Evolutionary conservation across 768 basidiomycete genomes (phyloP), one percentile per base, ranked within the genome.

Genomic region (Gloeopeniophorella convolvens): DNA sequence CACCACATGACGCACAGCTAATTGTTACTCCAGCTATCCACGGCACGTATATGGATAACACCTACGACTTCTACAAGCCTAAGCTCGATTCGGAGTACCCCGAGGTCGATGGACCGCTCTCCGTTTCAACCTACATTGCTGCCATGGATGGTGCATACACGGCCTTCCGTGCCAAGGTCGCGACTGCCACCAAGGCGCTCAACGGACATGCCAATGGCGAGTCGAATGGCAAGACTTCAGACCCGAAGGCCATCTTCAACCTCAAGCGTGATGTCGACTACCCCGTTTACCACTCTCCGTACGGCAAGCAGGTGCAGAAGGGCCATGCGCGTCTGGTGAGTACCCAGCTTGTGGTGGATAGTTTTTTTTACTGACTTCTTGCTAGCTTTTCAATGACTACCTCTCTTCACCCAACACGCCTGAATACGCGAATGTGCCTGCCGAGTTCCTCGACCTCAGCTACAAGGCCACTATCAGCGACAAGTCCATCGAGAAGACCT

Each of bases 11-110:
- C 11, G 11, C 20, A 5, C 39, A 26, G 35, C 35, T 57, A 45
- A 57, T 44, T 40, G 35, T 36, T 20, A 16, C 26, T 6, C 21
- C 32, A 98, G 95, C 95, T 60, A 78, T 92, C 58, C 96, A 97
- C 69, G 95, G 94, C 21, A 91, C 83, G 43, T 89, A 93, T 74
- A 97, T 98, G 88, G 85, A 86, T 55, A 95, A 99, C 74, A 90
- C 85, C 0, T 97, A 95, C 69, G 96, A 99, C 71, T 98, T 97
- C 69, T 99, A 96, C 84, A 99, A 99, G 75, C 96, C 96, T 41
- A 84, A 90, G 60, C 82, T 98, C 18, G 83, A 85, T 48, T 94
- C 91, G 18, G 91, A 94, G 67, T 95, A 93, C 68, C 96, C 96
- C 53, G 88, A 89, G 61, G 95, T 99, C 42, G 95, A 99, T 64